Evolutionary conservation across 345 rosid genomes (phyloP).

Genomic region (Anacardium occidentale): DNA sequence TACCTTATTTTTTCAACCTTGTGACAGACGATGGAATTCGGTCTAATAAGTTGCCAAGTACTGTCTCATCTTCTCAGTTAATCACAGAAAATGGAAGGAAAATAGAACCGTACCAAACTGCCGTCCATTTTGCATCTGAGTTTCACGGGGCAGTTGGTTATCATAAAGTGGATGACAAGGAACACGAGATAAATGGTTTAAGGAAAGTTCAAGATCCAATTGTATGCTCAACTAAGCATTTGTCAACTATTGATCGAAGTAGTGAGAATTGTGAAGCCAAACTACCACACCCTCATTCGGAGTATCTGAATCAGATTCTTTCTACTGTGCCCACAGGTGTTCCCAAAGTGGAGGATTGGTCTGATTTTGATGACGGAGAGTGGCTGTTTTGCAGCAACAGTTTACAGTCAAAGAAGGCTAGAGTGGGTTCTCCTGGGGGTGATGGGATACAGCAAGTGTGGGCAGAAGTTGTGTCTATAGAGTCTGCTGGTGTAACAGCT

Average conservation of each 20-base stretch:
- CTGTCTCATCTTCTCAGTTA: slow-evolving; percentile 28
- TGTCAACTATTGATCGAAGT: slow-evolving; percentile 26
- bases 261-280: slow-evolving; percentile 41
- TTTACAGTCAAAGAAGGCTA: slow-evolving; percentile 34
- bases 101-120: slow-evolving; percentile 31
- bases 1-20: slow-evolving; percentile 28
- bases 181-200: slow-evolving; percentile 46
- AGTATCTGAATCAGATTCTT: slow-evolving; percentile 55
- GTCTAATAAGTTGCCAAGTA: slow-evolving; percentile 47
- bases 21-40: slow-evolving; percentile 45
- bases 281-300: slow-evolving; percentile 66
- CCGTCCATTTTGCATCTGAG: slow-evolving; percentile 23
- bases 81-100: slow-evolving; percentile 45
- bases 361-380: slow-evolving; percentile 45
- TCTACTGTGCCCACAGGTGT: slow-evolving; percentile 45
- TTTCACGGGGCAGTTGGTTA: slow-evolving; percentile 25
- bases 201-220: slow-evolving; percentile 27
- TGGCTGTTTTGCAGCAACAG: slow-evolving; percentile 50
- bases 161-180: slow-evolving; percentile 36
- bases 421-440: slow-evolving; percentile 25
- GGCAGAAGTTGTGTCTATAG: slow-evolving; percentile 59
- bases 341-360: slow-evolving; percentile 52
- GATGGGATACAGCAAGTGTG: slow-evolving; percentile 48
- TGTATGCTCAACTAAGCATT: slow-evolving; percentile 27
- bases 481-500: slow-evolving; percentile 55